Percentiles rank a stretch among this genome's conserved stretches.
These are phyloP conservation scores for Arabidopsis lyrata DNA, from an alignment of 441 rosid genomes.

Conservation along the genomic window DNA sequence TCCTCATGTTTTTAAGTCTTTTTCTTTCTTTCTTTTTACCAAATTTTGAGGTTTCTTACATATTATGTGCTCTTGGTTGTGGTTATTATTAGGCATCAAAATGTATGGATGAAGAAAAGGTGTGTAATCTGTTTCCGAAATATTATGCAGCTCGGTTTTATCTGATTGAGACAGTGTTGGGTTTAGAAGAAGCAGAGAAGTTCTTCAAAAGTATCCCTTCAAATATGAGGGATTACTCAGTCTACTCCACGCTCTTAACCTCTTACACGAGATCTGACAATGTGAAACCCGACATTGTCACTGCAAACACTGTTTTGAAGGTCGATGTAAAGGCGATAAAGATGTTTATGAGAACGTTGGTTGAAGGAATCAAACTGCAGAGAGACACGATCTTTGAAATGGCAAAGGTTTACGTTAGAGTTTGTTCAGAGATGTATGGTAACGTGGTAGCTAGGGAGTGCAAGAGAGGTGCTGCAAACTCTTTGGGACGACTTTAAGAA, in stretches of 20 bases:
- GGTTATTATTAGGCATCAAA: background rate
- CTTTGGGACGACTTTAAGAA: background rate
- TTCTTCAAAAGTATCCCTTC: conserved; percentile 4
- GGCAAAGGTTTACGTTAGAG: background rate
- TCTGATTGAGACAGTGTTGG: background rate
- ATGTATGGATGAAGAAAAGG: background rate
- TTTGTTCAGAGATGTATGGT: background rate
- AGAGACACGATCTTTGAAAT: background rate
- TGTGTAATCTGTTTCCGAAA: background rate
- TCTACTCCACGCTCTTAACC: background rate
- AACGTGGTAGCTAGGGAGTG: background rate
- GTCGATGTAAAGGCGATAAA: background rate
- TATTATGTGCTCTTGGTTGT: background rate
- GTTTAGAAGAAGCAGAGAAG: conserved; percentile 2
- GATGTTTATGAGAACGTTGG: background rate
- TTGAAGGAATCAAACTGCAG: background rate
- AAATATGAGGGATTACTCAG: background rate
- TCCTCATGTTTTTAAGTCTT: background rate
- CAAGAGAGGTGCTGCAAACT: background rate
- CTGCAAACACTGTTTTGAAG: background rate
- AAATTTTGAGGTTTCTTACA: background rate
- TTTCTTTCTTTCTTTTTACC: background rate
- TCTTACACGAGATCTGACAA: background rate
- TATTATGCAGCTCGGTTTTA: background rate
- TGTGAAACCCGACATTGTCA: background rate